Percentiles rank a stretch among this genome's conserved stretches.
These are phyloP conservation scores for Aspergillus asperescens DNA, from an alignment of 495 filamentous ascomycete genomes.

Conservation along the genomic window DNA sequence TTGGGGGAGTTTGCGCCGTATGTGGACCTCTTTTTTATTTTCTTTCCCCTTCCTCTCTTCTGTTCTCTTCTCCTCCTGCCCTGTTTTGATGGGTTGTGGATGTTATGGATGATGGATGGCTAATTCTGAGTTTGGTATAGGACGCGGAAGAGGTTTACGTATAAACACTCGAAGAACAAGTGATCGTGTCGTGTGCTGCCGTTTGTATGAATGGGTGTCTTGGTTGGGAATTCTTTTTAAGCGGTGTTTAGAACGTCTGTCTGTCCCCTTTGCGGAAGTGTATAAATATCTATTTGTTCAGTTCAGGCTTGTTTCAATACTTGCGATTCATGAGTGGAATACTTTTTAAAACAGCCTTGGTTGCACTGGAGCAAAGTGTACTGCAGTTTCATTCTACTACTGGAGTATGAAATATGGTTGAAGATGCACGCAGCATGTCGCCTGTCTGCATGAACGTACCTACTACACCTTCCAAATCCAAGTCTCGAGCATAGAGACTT, in stretches of 20 bases:
- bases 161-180: slow-evolving; percentile 73
- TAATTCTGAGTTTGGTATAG: slow-evolving; percentile 36
- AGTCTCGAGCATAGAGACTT: no score
- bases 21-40: slow-evolving; percentile 46
- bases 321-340: no score
- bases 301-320: slow-evolving; percentile 2
- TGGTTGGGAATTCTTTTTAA: neutral
- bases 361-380: no score
- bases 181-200: slow-evolving; percentile 28
- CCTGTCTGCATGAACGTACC: neutral
- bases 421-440: no score
- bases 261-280: neutral
- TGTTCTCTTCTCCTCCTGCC: slow-evolving; percentile 1
- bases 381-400: no score
- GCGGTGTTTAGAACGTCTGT: neutral
- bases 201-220: neutral
- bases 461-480: no score
- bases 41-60: neutral
- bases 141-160: slow-evolving; percentile 81
- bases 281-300: slow-evolving; percentile 1
- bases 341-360: neutral
- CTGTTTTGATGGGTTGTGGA: neutral
- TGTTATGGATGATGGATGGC: neutral
- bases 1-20: slow-evolving; percentile 91
- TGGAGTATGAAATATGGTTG: no score